These are phyloP conservation scores for Polyplosphaeria fusca DNA, from an alignment of 495 filamentous ascomycete species.

Conservation along the genomic window DNA sequence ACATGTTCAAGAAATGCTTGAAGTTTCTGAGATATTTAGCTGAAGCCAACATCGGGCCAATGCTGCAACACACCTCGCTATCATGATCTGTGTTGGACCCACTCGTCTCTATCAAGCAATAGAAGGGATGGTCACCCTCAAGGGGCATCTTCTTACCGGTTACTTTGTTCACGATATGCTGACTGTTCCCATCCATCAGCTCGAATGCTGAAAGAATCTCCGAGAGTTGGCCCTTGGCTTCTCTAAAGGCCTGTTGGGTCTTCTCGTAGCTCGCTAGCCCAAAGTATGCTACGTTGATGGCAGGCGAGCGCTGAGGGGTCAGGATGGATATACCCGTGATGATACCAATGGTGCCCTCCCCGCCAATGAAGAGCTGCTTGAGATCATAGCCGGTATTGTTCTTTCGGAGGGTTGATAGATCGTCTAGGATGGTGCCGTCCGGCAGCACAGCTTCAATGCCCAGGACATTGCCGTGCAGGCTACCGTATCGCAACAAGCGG, in stretches of 20 bases:
- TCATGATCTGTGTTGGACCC: slow-evolving; percentile 94
- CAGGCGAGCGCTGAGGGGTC: slow-evolving; percentile 67
- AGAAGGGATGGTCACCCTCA: slow-evolving; percentile 82
- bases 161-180: slow-evolving; percentile 68
- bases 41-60: neutral
- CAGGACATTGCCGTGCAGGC: slow-evolving; percentile 86
- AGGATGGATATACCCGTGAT: slow-evolving; percentile 86
- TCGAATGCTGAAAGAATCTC: slow-evolving; percentile 98
- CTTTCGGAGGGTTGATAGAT: slow-evolving; percentile 82
- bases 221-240: slow-evolving; percentile 82
- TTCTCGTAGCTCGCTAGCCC: slow-evolving; percentile 62
- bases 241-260: slow-evolving; percentile 73
- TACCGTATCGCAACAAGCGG: slow-evolving; percentile 85
- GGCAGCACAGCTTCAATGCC: slow-evolving; percentile 91
- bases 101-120: slow-evolving; percentile 93
- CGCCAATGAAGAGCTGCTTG: slow-evolving; percentile 95
- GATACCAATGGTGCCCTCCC: slow-evolving; percentile 90
- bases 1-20: slow-evolving; percentile 77
- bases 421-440: slow-evolving; percentile 86
- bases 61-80: slow-evolving; percentile 47
- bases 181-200: slow-evolving; percentile 84
- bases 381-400: slow-evolving; percentile 98
- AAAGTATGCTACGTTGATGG: slow-evolving; percentile 38
- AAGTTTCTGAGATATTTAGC: slow-evolving; percentile 31
- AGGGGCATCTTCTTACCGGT: slow-evolving; percentile 76